Evolutionary conservation across 352 stramenopile species (phyloP), one percentile per base, ranked within the genome.

Genomic region (Bremia lactucae): DNA sequence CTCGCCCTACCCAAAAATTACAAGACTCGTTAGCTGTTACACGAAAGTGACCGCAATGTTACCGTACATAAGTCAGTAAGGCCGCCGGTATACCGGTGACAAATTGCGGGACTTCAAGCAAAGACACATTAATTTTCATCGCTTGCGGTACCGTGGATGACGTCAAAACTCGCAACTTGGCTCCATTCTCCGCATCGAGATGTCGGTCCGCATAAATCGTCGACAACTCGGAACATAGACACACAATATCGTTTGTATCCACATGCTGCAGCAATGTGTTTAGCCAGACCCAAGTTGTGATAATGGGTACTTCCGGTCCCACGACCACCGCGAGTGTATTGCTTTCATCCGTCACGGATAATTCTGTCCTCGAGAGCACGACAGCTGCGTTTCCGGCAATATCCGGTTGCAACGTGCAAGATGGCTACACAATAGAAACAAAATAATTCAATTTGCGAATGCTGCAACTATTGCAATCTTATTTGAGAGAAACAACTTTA

Each of bases 71-170:
- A 18, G 73, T 83, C 31, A 87, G 55, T 5, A 83, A 43, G 8
- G 66, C 73, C 0, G 73, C 73, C 2, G 73, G 50, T 6, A 83
- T 38, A 9, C 73, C 71, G 4, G 55, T 50, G 3, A 73, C 47
- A 45, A 83, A 83, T 36, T 72, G 73, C 6, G 73, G 73, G 2
- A 72, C 65, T 49, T 77, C 63, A 6, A 87, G 61, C 19, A 57
- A 42, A 14, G 54, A 63, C 47, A 81, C 60, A 1, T 63, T 53
- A 3, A 51, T 38, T 43, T 65, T 63, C 24, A 38, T 48, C 10
- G 71, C 50, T 2, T 54, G 35, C 6, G 51, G 41, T 7, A 68
- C 66, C 7, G 23, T 31, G 0, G 66, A 62, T 16, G 73, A 73
- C 31, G 63, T 44, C 15, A 86, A 42, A 59, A 63, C 56, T 11